Evolutionary conservation across 139 green algal genomes (phyloP), one percentile per base, ranked within the genome.

Genomic region (Chlorella sp.): DNA sequence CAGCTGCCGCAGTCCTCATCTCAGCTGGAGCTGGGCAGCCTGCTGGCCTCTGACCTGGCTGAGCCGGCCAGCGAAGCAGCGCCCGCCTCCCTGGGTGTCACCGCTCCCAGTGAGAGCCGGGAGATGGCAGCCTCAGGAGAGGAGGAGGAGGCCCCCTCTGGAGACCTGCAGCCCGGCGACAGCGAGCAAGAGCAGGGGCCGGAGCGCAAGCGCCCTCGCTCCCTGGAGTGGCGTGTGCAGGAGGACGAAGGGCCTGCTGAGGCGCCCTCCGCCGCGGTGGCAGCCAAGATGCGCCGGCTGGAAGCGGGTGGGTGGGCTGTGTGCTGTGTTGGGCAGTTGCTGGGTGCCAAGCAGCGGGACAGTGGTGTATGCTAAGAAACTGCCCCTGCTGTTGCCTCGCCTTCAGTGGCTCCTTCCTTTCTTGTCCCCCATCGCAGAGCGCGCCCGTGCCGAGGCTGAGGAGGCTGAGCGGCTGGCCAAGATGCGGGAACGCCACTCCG

Each of bases 381-480:
- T 6, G 7, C 44, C 7, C 7, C 9, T 51, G 44, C 44, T 51
- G 44, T 9, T 16, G 9, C 6, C 44, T 51, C 44, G 9, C 7
- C 9, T 6, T 9, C 44, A 51, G 44, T 51, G 44, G 9, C 7
- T 51, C 44, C 7, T 51, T 9, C 44, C 44, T 51, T 51, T 16
- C 9, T 9, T 9, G 9, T 9, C 44, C 44, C 44, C 44, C 62
- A 34, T 60, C 51, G 55, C 56, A 84, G 69, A 81, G 44, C 63
- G 51, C 18, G 76, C 65, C 30, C 72, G 56, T 3, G 68, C 79
- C 20, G 79, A 64, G 47, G 60, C 69, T 3, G 70, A 78, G 56
- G 80, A 44, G n/a, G 65, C 80, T 2, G 47, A 85, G 34, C 73
- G 34, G 7, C 32, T 36, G 44, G 65, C 65, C 65, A 71, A 55